phyloP scores from a whole-genome alignment of 345 rosid genomes.

The Erucastrum elatum region DNA sequence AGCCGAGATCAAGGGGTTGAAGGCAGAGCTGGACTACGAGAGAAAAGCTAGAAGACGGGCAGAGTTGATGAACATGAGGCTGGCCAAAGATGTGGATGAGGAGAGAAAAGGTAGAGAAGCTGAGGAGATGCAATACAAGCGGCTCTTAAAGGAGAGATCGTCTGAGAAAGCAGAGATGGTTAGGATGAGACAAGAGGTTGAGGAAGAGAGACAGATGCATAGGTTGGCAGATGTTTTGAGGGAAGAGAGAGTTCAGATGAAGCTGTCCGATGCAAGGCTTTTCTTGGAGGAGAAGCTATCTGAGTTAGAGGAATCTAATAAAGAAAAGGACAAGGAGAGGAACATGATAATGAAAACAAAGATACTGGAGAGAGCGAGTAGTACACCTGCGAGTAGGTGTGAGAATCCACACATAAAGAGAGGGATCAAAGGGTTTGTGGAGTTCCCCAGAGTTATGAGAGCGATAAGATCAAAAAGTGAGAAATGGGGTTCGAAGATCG shows the following conservation, averaged over 20 bases:
- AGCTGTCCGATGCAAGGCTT: conserved; percentile 74
- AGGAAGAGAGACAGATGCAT: conserved; percentile 80
- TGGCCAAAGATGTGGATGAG: conserved; percentile 65
- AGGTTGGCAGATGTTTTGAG: conserved; percentile 70
- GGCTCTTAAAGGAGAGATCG: conserved; percentile 59
- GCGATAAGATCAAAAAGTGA: conserved; percentile 64
- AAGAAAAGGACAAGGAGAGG: conserved; percentile 31
- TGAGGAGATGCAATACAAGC: conserved; percentile 57
- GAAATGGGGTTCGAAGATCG: conserved; percentile 79
- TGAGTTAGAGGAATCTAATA: conserved; percentile 45
- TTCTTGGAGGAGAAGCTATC: conserved; percentile 65
- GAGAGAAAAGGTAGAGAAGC: conserved; percentile 66
- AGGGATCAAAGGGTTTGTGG: conserved; percentile 89
- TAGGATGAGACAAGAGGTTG: conserved; percentile 59
- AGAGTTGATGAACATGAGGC: conserved; percentile 59
- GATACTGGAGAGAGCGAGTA: conserved; percentile 30
- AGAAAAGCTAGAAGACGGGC: conserved; percentile 59
- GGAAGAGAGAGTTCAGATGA: conserved; percentile 94
- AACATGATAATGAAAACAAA: conserved; percentile 18
- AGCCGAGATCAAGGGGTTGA: conserved; percentile 62
- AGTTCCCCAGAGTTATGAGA: conserved; percentile 74
- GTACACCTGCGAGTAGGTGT: conserved; percentile 33
- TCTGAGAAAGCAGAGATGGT: conserved; percentile 52
- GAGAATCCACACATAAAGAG: conserved; percentile 86
- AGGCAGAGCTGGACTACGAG: conserved; percentile 69